Evolutionary conservation across 805 yeast genomes (phyloP).

Genomic region (Metschnikowia vanudenii): DNA sequence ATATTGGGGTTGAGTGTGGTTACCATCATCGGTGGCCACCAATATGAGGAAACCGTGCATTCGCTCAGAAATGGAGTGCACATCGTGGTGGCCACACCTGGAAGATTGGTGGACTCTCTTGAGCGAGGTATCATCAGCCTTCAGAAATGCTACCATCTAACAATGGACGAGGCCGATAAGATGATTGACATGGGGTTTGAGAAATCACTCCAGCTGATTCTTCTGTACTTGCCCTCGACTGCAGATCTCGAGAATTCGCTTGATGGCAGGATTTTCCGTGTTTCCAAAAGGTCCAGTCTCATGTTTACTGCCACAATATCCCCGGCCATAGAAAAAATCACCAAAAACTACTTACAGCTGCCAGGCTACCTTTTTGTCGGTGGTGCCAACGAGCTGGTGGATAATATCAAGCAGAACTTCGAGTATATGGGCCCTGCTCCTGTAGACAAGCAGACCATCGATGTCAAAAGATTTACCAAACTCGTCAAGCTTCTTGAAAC

Average conservation of each 20-base stretch:
- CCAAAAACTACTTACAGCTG: conserved; percentile 55
- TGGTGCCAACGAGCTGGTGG: conserved; percentile 60
- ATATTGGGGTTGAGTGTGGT: conserved; percentile 46
- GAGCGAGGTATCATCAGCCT: conserved; percentile 64
- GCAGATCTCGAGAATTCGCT: conserved; percentile 21
- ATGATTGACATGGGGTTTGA: conserved; percentile 97
- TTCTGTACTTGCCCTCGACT: conserved; percentile 51
- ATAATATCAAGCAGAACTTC: conserved; percentile 68
- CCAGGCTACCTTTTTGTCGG: conserved; percentile 73
- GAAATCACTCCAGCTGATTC: conserved; percentile 64
- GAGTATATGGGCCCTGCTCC: conserved; percentile 30
- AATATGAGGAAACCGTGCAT: conserved; percentile 67
- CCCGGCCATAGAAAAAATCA: conserved; percentile 62
- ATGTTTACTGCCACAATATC: conserved; percentile 97
- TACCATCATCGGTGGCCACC: conserved; percentile 87
- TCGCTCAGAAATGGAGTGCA: conserved; percentile 66
- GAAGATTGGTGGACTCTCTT: conserved; percentile 78
- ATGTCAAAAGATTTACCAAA: conserved; percentile 40
- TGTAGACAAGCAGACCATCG: conserved; percentile 34
- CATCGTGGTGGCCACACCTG: conserved; percentile 91
- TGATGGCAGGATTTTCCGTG: conserved; percentile 40
- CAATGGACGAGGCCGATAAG: conserved; percentile 92
- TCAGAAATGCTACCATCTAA: conserved; percentile 60
- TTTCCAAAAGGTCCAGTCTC: conserved; percentile 57
- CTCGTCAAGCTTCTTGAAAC: conserved; percentile 37